These are phyloP conservation scores for Bonia amplexicaulis DNA, from an alignment of 176 grass and related monocot species.

Conservation along the genomic window DNA sequence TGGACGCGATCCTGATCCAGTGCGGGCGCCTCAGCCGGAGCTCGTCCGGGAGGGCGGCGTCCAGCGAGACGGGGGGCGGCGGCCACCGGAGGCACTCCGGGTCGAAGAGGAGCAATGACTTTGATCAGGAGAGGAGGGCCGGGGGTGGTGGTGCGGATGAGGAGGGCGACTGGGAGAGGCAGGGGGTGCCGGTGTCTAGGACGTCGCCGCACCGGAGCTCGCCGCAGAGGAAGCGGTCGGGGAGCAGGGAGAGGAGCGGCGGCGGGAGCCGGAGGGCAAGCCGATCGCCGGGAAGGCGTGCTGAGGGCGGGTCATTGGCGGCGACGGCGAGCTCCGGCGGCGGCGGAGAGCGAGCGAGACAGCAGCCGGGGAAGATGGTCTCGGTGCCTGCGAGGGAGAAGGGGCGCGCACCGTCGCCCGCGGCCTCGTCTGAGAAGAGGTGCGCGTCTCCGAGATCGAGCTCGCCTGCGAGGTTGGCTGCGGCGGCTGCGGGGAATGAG, in stretches of 20 bases:
- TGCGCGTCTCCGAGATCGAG: constrained; percentile 61
- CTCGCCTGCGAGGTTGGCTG: constrained; percentile 50
- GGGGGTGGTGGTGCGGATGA: constrained; percentile 32
- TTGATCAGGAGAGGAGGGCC: constrained; percentile 52
- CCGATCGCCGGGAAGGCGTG: constrained; percentile 61
- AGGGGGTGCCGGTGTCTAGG: constrained; percentile 30
- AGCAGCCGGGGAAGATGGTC: constrained; percentile 81
- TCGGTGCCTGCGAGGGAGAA: constrained; percentile 85
- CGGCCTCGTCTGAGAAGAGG: constrained; percentile 39
- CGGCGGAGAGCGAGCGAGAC: constrained; percentile 23
- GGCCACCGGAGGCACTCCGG: constrained; percentile 57
- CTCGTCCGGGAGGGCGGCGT: constrained; percentile 54
- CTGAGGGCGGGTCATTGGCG: constrained; percentile 15
- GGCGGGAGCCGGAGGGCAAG: constrained; percentile 61
- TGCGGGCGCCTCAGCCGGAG: constrained; percentile 85
- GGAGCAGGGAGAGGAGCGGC: constrained; percentile 61
- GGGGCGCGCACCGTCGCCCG: constrained; percentile 19
- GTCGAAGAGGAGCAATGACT: constrained; percentile 88
- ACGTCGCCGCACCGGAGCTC: constrained; percentile 65
- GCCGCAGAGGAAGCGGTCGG: constrained; percentile 63
- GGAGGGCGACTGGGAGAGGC: constrained; percentile 44
- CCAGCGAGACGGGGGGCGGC: constrained; percentile 19
- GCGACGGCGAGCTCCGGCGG: not conserved
- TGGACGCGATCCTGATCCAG: constrained; percentile 84
- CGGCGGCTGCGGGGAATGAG: constrained; percentile 39